A percentile compares a stretch with the other conserved stretches of the same genome.
phyloP scores from a whole-genome alignment of 306 rosid genomes.

The Prunus mume region DNA sequence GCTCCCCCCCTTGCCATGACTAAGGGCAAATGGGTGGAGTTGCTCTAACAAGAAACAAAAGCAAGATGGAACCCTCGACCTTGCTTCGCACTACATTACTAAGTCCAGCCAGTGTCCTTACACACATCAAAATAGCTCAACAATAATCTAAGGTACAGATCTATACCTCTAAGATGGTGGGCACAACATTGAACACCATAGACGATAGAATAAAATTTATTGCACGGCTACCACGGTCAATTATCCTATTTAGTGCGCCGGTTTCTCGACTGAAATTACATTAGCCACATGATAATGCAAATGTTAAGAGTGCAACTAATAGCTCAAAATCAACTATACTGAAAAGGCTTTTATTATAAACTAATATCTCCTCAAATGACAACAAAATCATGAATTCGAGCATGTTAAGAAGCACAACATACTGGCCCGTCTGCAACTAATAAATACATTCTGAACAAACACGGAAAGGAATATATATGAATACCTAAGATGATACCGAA shows the following conservation, averaged over 20 bases:
- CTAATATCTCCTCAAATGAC: background rate
- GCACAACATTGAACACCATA: conserved; percentile 95
- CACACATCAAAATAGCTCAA: conserved; percentile 15
- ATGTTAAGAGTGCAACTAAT: background rate
- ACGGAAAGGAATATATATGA: background rate
- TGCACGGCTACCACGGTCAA: conserved; percentile 98
- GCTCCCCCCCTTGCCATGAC: too few species aligned
- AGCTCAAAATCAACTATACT: background rate
- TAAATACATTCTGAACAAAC: background rate
- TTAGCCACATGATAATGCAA: conserved; percentile 8
- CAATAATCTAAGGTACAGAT: conserved; percentile 18
- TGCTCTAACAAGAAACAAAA: too few species aligned
- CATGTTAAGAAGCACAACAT: background rate
- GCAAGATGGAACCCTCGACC: too few species aligned
- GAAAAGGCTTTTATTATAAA: background rate
- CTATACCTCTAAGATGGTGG: conserved; percentile 93
- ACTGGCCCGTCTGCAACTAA: background rate
- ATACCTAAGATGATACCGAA: conserved; percentile 91
- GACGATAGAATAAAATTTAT: conserved; percentile 92
- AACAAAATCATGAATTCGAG: background rate
- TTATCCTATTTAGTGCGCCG: conserved; percentile 87
- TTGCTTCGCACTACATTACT: too few species aligned
- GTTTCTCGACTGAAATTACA: conserved; percentile 80
- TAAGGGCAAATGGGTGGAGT: too few species aligned
- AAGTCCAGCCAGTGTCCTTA: conserved; percentile 14